Evolutionary conservation across 257 asterid species (phyloP).

Genomic region (Rhazya stricta): DNA sequence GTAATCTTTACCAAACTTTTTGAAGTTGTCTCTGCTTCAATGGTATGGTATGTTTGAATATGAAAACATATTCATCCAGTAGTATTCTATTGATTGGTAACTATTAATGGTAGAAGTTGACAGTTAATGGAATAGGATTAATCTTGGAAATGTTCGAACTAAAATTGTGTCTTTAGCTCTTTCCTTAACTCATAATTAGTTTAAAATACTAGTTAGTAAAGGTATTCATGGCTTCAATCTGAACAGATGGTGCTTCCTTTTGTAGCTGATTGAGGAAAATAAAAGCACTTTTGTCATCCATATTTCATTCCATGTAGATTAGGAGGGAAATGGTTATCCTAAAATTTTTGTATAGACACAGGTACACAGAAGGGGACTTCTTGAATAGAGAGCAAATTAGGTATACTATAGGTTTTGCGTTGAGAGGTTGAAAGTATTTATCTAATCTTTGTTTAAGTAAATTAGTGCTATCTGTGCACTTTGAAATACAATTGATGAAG

Average conservation of each 20-base stretch:
- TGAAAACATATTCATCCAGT: neutral
- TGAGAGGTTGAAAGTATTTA: neutral
- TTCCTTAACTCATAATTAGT: neutral
- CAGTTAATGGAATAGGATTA: neutral
- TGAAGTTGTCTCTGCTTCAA: neutral
- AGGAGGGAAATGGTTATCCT: neutral
- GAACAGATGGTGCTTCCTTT: neutral
- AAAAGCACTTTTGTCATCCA: neutral
- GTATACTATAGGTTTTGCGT: neutral
- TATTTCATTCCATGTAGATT: neutral
- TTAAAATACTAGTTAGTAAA: neutral
- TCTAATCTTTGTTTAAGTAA: neutral
- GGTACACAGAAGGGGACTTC: neutral
- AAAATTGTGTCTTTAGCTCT: neutral
- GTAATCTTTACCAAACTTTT: neutral
- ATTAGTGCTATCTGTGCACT: neutral
- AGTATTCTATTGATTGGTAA: neutral
- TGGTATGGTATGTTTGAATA: neutral
- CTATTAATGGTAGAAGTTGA: neutral
- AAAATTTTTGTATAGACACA: neutral
- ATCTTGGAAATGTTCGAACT: neutral
- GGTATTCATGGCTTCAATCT: neutral
- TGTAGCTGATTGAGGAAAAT: neutral
- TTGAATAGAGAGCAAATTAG: neutral
- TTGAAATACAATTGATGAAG: neutral